Evolutionary conservation across 495 filamentous ascomycete genomes (phyloP).

Genomic region (Neurospora sp.): DNA sequence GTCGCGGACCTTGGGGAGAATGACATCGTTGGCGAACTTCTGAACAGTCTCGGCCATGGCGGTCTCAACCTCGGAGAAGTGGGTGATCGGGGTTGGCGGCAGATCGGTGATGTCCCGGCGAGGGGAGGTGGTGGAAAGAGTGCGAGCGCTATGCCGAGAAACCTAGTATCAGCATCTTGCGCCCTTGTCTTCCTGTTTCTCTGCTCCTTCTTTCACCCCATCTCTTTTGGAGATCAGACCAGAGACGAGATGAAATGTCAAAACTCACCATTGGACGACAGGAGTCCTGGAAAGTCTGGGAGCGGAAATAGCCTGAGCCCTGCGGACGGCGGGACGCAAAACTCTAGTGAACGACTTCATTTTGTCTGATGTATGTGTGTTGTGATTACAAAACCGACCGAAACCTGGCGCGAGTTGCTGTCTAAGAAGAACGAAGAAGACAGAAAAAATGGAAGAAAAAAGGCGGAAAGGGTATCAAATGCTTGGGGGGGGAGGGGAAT

Average conservation of each 20-base stretch:
- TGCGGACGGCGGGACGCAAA: conserved; percentile 58
- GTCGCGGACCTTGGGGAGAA: conserved; percentile 85
- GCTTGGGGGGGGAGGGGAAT: background rate
- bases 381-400: background rate
- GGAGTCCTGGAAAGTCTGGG: conserved; percentile 17
- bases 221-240: background rate
- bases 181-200: background rate
- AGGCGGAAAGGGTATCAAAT: background rate
- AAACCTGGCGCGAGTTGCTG: background rate
- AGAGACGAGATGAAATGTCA: background rate
- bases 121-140: conserved; percentile 59
- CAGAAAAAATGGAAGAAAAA: background rate
- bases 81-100: conserved; percentile 85
- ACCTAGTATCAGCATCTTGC: conserved; percentile 4
- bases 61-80: conserved; percentile 81
- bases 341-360: conserved; percentile 66
- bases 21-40: conserved; percentile 80
- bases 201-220: background rate
- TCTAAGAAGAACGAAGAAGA: conserved; percentile 1
- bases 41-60: conserved; percentile 82
- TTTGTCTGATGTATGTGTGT: background rate
- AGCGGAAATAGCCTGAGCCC: conserved; percentile 29
- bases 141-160: conserved; percentile 38
- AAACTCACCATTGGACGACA: conserved; percentile 19
- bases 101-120: conserved; percentile 53